Conservation (phyloP, 306 rosid genomes). For the Carpinus fangiana region DNA sequence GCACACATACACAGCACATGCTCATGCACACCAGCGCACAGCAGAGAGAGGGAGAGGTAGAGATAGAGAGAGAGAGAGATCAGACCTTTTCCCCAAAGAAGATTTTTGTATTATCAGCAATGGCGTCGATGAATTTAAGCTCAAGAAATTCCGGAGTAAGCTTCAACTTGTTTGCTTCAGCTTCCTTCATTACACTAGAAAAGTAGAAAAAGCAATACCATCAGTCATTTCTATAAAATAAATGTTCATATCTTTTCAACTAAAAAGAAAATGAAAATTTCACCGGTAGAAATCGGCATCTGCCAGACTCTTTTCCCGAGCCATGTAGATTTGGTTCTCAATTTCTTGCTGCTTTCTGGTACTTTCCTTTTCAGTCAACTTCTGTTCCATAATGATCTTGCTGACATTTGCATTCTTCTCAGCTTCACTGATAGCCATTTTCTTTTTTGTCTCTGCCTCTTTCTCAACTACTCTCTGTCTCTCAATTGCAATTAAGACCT, state of each 20-base stretch:
- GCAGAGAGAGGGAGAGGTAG: conserved; percentile 10
- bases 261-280: conserved; percentile 20
- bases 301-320: conserved; percentile 73
- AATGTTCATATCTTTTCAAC: neutral
- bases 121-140: conserved; percentile 79
- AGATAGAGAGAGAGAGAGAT: neutral
- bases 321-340: conserved; percentile 78
- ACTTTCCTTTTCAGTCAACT: conserved; percentile 72
- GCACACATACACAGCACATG: neutral
- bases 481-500: conserved; percentile 90
- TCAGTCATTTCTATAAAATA: neutral
- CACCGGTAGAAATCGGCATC: conserved; percentile 86
- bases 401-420: conserved; percentile 93
- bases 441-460: conserved; percentile 81
- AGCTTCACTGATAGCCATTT: conserved; percentile 96
- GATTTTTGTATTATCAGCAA: conserved; percentile 80
- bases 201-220: conserved; percentile 16
- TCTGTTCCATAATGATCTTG: conserved; percentile 87
- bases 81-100: conserved; percentile 95
- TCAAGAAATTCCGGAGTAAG: conserved; percentile 89
- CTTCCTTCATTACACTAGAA: conserved; percentile 68
- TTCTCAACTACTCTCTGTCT: conserved; percentile 76
- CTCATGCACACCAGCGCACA: too few relatives aligned
- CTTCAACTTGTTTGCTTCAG: conserved; percentile 92
- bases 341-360: conserved; percentile 69